phyloP scores from a whole-genome alignment of 352 stramenopile species.

The Blastocystis sp. region DNA sequence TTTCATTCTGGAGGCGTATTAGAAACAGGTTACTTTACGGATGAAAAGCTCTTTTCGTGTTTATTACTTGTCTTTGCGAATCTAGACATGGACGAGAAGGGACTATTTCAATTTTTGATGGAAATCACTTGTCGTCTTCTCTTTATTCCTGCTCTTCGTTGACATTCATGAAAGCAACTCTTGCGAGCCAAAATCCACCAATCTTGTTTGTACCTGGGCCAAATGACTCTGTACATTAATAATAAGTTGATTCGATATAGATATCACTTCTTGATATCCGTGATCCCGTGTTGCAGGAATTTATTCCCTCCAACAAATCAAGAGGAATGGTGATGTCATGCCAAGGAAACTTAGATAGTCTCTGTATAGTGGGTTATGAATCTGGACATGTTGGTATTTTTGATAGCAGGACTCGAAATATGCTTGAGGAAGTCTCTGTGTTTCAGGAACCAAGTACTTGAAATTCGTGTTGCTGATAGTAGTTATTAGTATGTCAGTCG shows the following conservation, averaged over 20 bases:
- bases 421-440: not conserved
- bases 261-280: not conserved
- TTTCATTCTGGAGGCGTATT: not conserved
- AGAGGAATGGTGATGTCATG: slow-evolving; percentile 37
- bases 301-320: not conserved
- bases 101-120: not conserved
- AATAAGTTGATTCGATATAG: not conserved
- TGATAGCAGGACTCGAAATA: not conserved
- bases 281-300: not conserved
- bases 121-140: not conserved
- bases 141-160: not conserved
- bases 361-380: slow-evolving; percentile 18
- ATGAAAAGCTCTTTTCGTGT: not conserved
- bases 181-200: not conserved
- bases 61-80: not conserved
- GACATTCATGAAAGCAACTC: slow-evolving; percentile 32
- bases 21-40: not conserved
- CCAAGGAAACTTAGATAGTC: not conserved
- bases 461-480: not conserved
- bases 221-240: not conserved
- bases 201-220: slow-evolving; percentile 19
- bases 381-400: not conserved
- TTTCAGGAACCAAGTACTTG: not conserved
- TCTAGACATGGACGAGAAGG: slow-evolving; percentile 50
- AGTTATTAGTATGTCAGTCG: slow-evolving; percentile 22